These are phyloP conservation scores for Diaporthe citriasiana DNA, from an alignment of 2,329 filamentous ascomycete genomes.

Conservation along the genomic window DNA sequence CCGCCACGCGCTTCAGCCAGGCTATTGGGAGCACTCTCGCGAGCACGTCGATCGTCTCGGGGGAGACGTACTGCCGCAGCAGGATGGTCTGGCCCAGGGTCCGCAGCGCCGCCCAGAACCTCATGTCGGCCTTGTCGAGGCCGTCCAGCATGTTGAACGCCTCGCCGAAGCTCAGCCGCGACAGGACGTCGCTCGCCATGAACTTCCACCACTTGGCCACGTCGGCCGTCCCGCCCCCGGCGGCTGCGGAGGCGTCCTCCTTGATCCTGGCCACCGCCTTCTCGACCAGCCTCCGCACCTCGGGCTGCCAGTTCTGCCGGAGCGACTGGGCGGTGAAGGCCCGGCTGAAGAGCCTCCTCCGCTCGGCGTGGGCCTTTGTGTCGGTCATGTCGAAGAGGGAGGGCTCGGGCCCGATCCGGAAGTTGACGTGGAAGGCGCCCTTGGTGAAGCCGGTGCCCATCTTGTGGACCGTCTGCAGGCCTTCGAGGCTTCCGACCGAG, in stretches of 20 bases:
- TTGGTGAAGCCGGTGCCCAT: conserved; percentile 43
- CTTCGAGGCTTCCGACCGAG: conserved; percentile 32
- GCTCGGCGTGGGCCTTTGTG: conserved; percentile 39
- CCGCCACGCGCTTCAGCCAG: conserved; percentile 35
- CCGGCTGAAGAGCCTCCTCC: conserved; percentile 44
- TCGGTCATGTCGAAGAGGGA: conserved; percentile 44
- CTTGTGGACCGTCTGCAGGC: conserved; percentile 29
- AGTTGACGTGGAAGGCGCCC: conserved; percentile 43
- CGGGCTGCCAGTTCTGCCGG: conserved; percentile 44
- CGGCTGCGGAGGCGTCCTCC: conserved; percentile 38
- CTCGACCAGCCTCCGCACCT: conserved; percentile 39
- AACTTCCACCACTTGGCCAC: conserved; percentile 61
- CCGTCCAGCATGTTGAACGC: conserved; percentile 59
- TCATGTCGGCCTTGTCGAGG: conserved; percentile 50
- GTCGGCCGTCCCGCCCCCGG: conserved; percentile 50
- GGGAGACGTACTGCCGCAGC: conserved; percentile 34
- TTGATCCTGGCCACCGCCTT: conserved; percentile 39
- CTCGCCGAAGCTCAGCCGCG: conserved; percentile 60
- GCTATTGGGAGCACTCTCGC: conserved; percentile 30
- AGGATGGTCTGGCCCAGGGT: conserved; percentile 32
- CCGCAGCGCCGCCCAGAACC: conserved; percentile 33
- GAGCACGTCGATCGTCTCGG: conserved; percentile 29
- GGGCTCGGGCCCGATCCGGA: conserved; percentile 41
- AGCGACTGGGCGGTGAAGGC: conserved; percentile 41
- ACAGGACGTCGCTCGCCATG: conserved; percentile 61